Evolutionary conservation across 176 grass and related monocot species (phyloP), one percentile per base, ranked within the genome.

Genomic region (Ananas comosus): DNA sequence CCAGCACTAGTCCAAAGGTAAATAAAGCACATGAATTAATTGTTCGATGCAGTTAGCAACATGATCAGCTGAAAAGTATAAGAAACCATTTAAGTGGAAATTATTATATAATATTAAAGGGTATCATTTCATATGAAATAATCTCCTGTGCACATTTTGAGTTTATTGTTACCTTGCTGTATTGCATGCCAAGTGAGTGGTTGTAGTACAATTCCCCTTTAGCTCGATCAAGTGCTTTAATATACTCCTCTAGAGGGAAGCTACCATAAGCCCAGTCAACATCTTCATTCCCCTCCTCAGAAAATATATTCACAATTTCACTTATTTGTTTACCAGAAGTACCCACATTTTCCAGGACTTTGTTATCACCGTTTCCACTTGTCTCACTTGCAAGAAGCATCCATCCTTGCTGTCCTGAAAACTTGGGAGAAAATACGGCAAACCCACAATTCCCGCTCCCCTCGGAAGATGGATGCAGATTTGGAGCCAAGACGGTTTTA

Each of bases 151-250:
- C 16, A 63, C 13, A 18, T 18, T 63, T 9, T 63, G 33, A 7
- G 33, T 42, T 67, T 57, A 2, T 63, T 7, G 57, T 16, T 65
- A 97, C 93, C 93, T 90, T 97, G 71, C 84, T 92, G 50, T 87
- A 97, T 69, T 96, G 93, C 86, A 96, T 96, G 65, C 93, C 93
- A 73, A 73, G 86, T 58, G 93, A 90, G 79, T 96, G 93, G 72
- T 96, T 96, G 65, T 96, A 96, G 72, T 89, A 92, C n/a, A 97
- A 66, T 83, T 97, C 93, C 11, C 83, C 89, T 76, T 97, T 97
- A 76, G 81, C 89, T 83, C 86, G 86, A 56, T 97, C 89, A 52
- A 97, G 70, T 69, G 93, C 89, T 87, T 90, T 97, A 33, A 97
- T 90, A 80, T 97, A 97, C 77, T 97, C 93, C 77, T 97, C 93